Evolutionary conservation across 257 asterid genomes (phyloP), one percentile per base, ranked within the genome.

Genomic region (Fraxinus americana): DNA sequence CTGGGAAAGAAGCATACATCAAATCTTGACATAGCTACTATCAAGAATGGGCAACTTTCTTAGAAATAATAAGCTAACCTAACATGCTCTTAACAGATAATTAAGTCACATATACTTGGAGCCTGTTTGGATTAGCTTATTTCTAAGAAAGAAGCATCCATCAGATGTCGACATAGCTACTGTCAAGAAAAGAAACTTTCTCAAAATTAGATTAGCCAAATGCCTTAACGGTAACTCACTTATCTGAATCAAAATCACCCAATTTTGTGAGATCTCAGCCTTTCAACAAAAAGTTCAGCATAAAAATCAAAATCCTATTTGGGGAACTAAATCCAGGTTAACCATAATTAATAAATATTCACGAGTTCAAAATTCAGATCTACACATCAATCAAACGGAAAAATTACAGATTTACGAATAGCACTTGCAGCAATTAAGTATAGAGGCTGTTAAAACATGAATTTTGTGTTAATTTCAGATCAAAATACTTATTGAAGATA

Each of bases 121-220:
- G 23, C 63, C 9, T 7, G 27, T 21, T 57, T 21, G 13, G 27
- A n/a, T n/a, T 57, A n/a, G 29, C 67, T 19, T 21, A 21, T n/a
- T 57, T 21, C 27, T 48, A 43, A 43, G 52, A 43, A 43, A 43
- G 52, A 43, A 43, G 52, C 52, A 48, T 14, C 6, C n/a, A 13
- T 48, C 57, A 48, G 13, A 52, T 72, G 19, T 27, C 7, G 45
- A 54, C 81, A 48, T 14, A 45, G 54, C 71, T 61, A 45, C 74
- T 35, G 12, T 75, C 35, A 75, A 43, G n/a, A 6, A 11, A 41
- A 21, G 1, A 4, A 2, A 7, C 65, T 54, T 54, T 19, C 23
- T 54, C 21, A 54, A n/a, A n/a, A 0, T 54, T 10, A 59, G 30
- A 30, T 7, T 0, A 63, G 69, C 36, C 69, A 11, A 63, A 63